Evolutionary conservation across 2,329 filamentous ascomycete genomes (phyloP), one percentile per base, ranked within the genome.

Genomic region (Xylariaceae sp.): DNA sequence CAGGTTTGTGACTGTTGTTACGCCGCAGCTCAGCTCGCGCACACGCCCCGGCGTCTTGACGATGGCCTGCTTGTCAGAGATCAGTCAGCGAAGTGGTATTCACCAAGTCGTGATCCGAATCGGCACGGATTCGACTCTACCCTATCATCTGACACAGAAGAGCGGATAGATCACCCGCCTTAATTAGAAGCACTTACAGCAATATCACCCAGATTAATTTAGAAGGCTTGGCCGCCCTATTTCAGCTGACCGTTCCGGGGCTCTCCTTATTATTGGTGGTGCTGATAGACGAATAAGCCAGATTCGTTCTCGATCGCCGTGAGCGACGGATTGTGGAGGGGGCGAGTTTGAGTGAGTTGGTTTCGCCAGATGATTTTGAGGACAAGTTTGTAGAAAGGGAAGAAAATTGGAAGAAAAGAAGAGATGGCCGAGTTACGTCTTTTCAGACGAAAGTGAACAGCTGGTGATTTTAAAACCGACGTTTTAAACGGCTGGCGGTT

Each of bases 11-110:
- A 45, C 13, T n/a, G 56, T 53, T n/a, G 60, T 44, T 56, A 49
- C 42, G 55, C 48, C 57, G 62, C 58, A 64, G 58, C 52, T 61
- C 57, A 63, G 61, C 60, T 62, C 39, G 48, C 34, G 30, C 18
- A 35, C 42, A 15, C 47, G 17, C 9, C 42, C 55, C 61, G 51
- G 57, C 23, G n/a, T 35, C 52, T 56, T 37, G 17, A 52, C 17
- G 44, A 60, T 56, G 17, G n/a, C 53, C 57, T 58, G 34, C 53
- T 54, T 47, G 4, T 35, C 13, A 18, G 23, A 30, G 23, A 30
- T 30, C 23, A 39, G 53, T 63, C 23, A 62, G 63, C 56, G 34
- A 35, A 8, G 17, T 9, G 9, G 23, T 9, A 13, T 15, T n/a
- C 11, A 5, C 13, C 13, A 45, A n/a, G 13, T 13, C 37, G 9